Evolutionary conservation across 345 rosid genomes (phyloP).

Genomic region (Rhizophora mangle): DNA sequence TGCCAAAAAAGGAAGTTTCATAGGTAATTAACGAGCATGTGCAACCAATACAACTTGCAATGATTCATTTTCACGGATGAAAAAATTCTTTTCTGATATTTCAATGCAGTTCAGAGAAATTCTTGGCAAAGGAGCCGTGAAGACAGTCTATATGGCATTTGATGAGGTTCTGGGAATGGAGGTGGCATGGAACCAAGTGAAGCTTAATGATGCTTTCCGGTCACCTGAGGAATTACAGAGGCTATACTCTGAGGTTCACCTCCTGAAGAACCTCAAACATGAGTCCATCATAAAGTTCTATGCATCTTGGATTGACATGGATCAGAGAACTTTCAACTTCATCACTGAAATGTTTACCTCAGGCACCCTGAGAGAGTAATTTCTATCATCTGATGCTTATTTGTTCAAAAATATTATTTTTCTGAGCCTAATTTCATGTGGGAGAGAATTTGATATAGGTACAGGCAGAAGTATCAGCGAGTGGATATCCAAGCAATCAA

Average conservation of each 20-base stretch:
- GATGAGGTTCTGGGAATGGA: conserved; percentile 34
- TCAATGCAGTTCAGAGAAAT: conserved; percentile 26
- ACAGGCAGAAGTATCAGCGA: conserved; percentile 53
- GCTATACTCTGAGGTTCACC: conserved; percentile 30
- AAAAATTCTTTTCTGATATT: neutral
- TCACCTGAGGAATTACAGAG: conserved; percentile 30
- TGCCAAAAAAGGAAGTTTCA: too few relatives aligned
- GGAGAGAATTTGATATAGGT: conserved; percentile 41
- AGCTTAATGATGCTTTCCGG: conserved; percentile 18
- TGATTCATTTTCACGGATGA: neutral
- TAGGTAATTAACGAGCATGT: too few relatives aligned
- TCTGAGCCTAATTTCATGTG: neutral
- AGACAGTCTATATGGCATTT: conserved; percentile 30
- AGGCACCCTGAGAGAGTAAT: conserved; percentile 50
- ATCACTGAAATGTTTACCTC: conserved; percentile 86
- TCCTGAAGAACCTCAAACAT: conserved; percentile 32
- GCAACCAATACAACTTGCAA: too few relatives aligned
- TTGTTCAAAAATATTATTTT: neutral
- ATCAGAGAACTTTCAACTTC: conserved; percentile 61
- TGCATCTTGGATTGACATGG: conserved; percentile 52
- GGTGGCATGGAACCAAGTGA: conserved; percentile 37
- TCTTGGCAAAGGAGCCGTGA: conserved; percentile 36
- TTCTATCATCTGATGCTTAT: neutral
- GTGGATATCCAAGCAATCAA: conserved; percentile 73
- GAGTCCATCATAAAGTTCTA: conserved; percentile 28